phyloP scores from a whole-genome alignment of 139 green algal species.

The Raphidocelis subcapitata region DNA sequence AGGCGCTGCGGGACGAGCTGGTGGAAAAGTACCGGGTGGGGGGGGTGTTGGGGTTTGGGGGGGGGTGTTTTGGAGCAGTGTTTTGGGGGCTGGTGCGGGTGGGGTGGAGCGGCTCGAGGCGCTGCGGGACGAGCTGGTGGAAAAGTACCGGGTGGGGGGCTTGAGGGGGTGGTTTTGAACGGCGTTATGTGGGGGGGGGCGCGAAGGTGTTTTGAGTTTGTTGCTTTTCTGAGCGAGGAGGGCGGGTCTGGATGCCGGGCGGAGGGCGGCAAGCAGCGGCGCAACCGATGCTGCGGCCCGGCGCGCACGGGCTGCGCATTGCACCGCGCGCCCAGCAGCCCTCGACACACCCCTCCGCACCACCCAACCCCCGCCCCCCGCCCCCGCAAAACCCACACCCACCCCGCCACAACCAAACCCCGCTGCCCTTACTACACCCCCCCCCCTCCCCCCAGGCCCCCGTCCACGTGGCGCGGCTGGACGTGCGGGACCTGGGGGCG shows the following conservation, averaged over 20 bases:
- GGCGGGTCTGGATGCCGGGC: too few relatives aligned
- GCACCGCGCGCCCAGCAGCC: too few relatives aligned
- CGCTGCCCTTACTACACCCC: too few relatives aligned
- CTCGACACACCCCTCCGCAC: too few relatives aligned
- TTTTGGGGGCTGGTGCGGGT: constrained; percentile 66
- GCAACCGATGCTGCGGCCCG: too few relatives aligned
- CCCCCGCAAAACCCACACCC: too few relatives aligned
- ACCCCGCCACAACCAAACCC: too few relatives aligned
- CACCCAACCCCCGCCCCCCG: too few relatives aligned
- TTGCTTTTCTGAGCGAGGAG: too few relatives aligned
- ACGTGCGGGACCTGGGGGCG: constrained; percentile 58
- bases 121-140: constrained; percentile 39
- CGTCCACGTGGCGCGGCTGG: constrained; percentile 48
- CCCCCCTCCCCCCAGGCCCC: constrained; percentile 9
- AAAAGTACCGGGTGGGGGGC: constrained; percentile 1
- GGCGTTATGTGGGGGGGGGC: constrained; percentile 50
- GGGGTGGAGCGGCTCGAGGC: constrained; percentile 58
- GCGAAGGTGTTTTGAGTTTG: too few relatives aligned
- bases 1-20: constrained; percentile 45
- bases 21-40: constrained; percentile 3
- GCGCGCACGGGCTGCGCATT: too few relatives aligned
- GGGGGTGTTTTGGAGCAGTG: neutral
- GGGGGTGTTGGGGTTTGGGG: neutral
- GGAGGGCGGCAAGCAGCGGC: too few relatives aligned
- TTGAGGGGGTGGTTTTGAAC: neutral